These are phyloP conservation scores for Stagonosporopsis cucurbitacearum DNA, from an alignment of 2,329 filamentous ascomycete species.

Conservation along the genomic window DNA sequence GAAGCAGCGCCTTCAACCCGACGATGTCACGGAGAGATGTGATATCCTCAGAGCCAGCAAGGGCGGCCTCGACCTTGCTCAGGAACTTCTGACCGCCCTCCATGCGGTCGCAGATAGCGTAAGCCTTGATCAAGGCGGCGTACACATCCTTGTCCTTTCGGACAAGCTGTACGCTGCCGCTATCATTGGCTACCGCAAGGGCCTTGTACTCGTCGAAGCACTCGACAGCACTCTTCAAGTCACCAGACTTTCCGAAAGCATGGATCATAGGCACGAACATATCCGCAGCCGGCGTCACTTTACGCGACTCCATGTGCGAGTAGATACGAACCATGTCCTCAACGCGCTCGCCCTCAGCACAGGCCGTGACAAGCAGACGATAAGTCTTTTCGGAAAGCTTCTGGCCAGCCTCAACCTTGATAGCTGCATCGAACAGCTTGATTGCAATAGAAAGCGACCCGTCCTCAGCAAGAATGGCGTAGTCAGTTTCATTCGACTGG, in stretches of 20 bases:
- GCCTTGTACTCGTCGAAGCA: constrained; percentile 95
- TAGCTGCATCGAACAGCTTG: constrained; percentile 82
- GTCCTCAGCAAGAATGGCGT: constrained; percentile 84
- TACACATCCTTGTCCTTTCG: constrained; percentile 86
- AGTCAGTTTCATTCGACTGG: constrained; percentile 83
- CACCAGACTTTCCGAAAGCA: constrained; percentile 83
- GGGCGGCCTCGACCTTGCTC: constrained; percentile 72
- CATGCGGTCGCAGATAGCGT: constrained; percentile 79
- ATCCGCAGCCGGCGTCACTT: constrained; percentile 75
- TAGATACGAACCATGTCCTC: constrained; percentile 91
- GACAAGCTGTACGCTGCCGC: constrained; percentile 70
- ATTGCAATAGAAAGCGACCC: constrained; percentile 85
- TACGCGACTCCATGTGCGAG: constrained; percentile 84
- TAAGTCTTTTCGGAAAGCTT: constrained; percentile 83
- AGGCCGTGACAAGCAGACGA: constrained; percentile 82
- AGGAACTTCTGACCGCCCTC: constrained; percentile 87
- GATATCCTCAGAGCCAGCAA: constrained; percentile 58
- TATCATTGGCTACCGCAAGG: constrained; percentile 84
- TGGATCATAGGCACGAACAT: constrained; percentile 94
- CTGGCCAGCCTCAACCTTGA: constrained; percentile 64
- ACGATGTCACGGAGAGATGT: constrained; percentile 73
- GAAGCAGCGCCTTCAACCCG: constrained; percentile 76
- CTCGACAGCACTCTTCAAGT: constrained; percentile 86
- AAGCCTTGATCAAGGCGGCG: constrained; percentile 88
- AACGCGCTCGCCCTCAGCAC: constrained; percentile 79